Percentiles rank a stretch among this genome's conserved stretches.
Conservation (phyloP, 2,329 filamentous ascomycete genomes). For the Trichoderma atroviride region DNA sequence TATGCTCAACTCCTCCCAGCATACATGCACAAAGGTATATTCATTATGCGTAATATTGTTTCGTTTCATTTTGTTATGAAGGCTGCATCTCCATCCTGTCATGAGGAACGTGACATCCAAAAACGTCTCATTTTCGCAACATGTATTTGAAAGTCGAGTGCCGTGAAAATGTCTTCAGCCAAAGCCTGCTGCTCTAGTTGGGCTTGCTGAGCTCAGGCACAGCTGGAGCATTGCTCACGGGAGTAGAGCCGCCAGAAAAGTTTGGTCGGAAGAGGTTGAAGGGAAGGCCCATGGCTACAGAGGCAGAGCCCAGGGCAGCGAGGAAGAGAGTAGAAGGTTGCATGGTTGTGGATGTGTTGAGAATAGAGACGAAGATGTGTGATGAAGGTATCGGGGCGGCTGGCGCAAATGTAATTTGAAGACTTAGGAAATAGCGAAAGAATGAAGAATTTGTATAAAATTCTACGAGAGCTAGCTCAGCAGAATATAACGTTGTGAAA, state of each 20-base stretch:
- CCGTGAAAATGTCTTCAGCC: neutral
- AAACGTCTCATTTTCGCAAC: neutral
- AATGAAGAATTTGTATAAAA: neutral
- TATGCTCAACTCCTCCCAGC: neutral
- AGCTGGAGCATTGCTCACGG: neutral
- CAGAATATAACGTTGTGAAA: neutral
- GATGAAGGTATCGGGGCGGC: constrained; percentile 9
- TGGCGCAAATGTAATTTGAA: neutral
- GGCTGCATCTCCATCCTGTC: neutral
- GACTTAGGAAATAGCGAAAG: neutral
- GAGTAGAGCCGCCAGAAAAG: constrained; percentile 2
- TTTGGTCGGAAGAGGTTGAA: constrained; percentile 28
- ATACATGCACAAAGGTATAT: neutral
- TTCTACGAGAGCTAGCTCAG: constrained; percentile 1
- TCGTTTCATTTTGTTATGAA: neutral
- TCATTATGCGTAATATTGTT: neutral
- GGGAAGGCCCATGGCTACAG: constrained; percentile 31
- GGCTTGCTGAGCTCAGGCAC: neutral
- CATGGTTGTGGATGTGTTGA: constrained; percentile 28
- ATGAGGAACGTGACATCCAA: neutral
- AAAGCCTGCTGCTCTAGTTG: neutral
- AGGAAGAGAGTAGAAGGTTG: constrained; percentile 32
- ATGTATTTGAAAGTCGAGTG: neutral
- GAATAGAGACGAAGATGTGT: neutral
- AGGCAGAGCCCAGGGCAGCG: constrained; percentile 29